Conservation (phyloP, 2,329 filamentous ascomycete genomes). For the Xylariales sp. region DNA sequence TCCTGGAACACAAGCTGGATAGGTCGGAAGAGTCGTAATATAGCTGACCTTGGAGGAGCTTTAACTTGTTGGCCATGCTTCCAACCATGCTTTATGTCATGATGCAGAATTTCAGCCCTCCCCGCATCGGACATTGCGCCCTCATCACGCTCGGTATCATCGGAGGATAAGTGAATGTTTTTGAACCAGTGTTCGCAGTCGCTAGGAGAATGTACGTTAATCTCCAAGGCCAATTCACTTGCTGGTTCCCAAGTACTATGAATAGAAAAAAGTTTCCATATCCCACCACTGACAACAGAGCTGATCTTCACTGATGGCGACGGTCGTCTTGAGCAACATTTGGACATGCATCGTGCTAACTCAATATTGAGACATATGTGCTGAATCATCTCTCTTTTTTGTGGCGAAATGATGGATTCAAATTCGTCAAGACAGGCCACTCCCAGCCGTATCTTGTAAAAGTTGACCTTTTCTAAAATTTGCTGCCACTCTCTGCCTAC, state of each 20-base stretch:
- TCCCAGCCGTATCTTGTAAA: too few relatives aligned
- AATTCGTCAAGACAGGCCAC: too few relatives aligned
- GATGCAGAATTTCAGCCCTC: conserved; percentile 8
- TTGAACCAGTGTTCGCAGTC: conserved; percentile 29
- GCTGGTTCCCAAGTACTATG: conserved; percentile 22
- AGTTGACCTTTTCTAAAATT: too few relatives aligned
- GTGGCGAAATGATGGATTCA: too few relatives aligned
- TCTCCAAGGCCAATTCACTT: conserved; percentile 24
- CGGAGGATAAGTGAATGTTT: conserved; percentile 16
- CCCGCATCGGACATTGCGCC: conserved; percentile 9
- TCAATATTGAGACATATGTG: too few relatives aligned
- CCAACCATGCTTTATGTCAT: conserved; percentile 27
- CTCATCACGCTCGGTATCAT: conserved; percentile 15
- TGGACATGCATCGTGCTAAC: too few relatives aligned
- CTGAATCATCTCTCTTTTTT: too few relatives aligned
- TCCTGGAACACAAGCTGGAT: conserved; percentile 8
- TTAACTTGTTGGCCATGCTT: conserved; percentile 18
- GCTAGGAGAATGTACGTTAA: conserved; percentile 27
- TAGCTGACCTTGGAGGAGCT: conserved; percentile 14
- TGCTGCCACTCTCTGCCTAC: too few relatives aligned
- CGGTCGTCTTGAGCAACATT: too few relatives aligned
- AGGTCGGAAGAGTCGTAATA: conserved; percentile 20
- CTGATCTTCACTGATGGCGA: too few relatives aligned
- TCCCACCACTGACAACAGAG: conserved; percentile 13
- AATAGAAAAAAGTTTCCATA: conserved; percentile 23